Conservation (phyloP, 2,329 filamentous ascomycete species). For the Teratosphaeria destructans region DNA sequence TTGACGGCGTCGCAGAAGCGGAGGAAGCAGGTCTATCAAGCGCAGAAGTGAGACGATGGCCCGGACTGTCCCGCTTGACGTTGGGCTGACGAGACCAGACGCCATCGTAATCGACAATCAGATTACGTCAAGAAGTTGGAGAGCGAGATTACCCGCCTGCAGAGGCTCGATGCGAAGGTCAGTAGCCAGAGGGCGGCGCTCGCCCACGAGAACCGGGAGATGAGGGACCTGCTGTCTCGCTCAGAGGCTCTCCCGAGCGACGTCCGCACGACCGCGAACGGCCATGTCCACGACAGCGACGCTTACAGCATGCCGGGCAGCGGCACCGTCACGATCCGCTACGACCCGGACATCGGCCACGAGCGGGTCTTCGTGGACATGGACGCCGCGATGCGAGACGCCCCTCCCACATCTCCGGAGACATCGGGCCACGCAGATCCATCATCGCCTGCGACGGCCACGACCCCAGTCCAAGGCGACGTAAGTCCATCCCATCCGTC, state of each 20-base stretch:
- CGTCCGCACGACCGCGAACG: slow-evolving; percentile 4
- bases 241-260: slow-evolving; percentile 1
- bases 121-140: slow-evolving; percentile 15
- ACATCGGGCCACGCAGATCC: not conserved
- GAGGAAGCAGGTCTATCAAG: slow-evolving; percentile 17
- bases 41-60: slow-evolving; percentile 12
- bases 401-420: slow-evolving; percentile 2
- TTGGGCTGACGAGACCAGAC: slow-evolving; percentile 5
- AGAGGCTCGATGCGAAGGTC: slow-evolving; percentile 11
- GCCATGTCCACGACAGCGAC: slow-evolving; percentile 1
- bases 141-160: slow-evolving; percentile 12
- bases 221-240: slow-evolving; percentile 8
- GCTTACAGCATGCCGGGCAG: slow-evolving; percentile 3
- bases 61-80: not conserved
- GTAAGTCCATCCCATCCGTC: not conserved
- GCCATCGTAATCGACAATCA: slow-evolving; percentile 16
- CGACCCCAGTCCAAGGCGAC: not conserved
- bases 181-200: slow-evolving; percentile 13
- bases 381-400: not conserved
- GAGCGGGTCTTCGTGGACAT: slow-evolving; percentile 14
- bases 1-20: slow-evolving; percentile 7
- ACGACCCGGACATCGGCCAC: slow-evolving; percentile 10
- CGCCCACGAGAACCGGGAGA: slow-evolving; percentile 10
- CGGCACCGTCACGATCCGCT: slow-evolving; percentile 8
- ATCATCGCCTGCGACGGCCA: not conserved